A percentile compares a stretch with the other conserved stretches of the same genome.
Evolutionary conservation across 164 flowering plant genomes (phyloP).

Genomic region (Vitis amurensis): DNA sequence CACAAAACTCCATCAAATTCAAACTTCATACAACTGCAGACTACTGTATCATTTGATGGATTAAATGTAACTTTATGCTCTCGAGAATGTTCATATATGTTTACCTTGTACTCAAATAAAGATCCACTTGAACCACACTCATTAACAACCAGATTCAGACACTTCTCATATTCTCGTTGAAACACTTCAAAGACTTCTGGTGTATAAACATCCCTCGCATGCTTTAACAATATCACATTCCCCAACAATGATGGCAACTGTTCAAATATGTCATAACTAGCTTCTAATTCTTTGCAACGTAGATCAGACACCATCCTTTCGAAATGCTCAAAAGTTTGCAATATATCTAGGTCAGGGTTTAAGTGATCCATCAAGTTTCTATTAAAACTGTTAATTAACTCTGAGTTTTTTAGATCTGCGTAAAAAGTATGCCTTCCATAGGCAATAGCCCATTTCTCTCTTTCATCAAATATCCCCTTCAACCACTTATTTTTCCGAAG

Average conservation of each 20-base stretch:
- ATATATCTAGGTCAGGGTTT: slow-evolving; percentile 15
- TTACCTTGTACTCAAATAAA: slow-evolving; percentile 20
- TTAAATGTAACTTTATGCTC: slow-evolving; percentile 17
- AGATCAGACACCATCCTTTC: slow-evolving; percentile 24
- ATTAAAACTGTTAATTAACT: slow-evolving; percentile 20
- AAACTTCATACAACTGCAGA: slow-evolving; percentile 25
- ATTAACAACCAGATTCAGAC: slow-evolving; percentile 19
- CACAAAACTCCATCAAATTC: slow-evolving; percentile 31
- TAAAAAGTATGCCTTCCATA: slow-evolving; percentile 25
- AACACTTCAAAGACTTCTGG: slow-evolving; percentile 26
- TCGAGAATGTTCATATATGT: slow-evolving; percentile 8
- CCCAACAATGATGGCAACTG: slow-evolving; percentile 18
- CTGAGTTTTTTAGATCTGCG: slow-evolving; percentile 23
- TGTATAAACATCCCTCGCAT: slow-evolving; percentile 26
- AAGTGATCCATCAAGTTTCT: slow-evolving; percentile 13
- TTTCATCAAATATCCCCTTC: slow-evolving; percentile 16
- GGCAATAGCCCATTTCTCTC: slow-evolving; percentile 37
- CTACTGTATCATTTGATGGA: slow-evolving; percentile 18
- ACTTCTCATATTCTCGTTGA: slow-evolving; percentile 24
- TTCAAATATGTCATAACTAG: slow-evolving; percentile 13
- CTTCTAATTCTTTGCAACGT: slow-evolving; percentile 22
- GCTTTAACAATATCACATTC: slow-evolving; percentile 22
- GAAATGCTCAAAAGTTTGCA: slow-evolving; percentile 26
- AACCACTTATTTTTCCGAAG: slow-evolving; percentile 36
- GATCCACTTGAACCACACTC: slow-evolving; percentile 14